Base-by-base conservation (phyloP, 2,329 filamentous ascomycete species). In the Nemania bipapillata region DNA sequence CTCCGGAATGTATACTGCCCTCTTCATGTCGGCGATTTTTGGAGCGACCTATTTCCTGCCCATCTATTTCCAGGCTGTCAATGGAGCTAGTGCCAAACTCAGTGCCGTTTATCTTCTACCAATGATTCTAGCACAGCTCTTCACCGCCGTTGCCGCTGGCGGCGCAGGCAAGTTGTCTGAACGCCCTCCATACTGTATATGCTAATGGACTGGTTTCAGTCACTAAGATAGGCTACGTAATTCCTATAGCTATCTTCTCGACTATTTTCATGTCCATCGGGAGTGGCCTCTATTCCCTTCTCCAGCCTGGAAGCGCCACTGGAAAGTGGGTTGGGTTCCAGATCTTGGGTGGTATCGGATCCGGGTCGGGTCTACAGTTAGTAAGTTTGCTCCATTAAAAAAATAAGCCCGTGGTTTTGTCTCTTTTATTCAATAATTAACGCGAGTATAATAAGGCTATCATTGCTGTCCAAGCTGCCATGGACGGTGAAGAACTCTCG, bases 51-150 rank as follows among this genome's bases (percentile, higher is more conserved):
- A 61, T 53, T 73, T 67, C 45, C 67, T 77, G 7, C 76, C 76
- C 2, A 68, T 78, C 32, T 78, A 74, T 72, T 76, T 80, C 74
- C 73, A 79, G 70, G 65, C 76, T 65, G 61, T 80, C 62, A 70
- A 66, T 24, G 68, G 60, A 11, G 65, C 55, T 24, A 56, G 45
- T 8, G 62, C 73, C 2, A 65, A 74, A 7, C 47, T 62, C 11
- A 76, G 75, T 47, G 76, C 74, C 9, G 67, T 77, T 5, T 68
- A 70, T 60, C 66, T 72, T 32, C 61, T 79, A 12, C 68, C 78
- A 3, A 61, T 58, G 5, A 74, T 74, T 32, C 28, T 74, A 2
- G 61, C 69, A 6, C 70, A 74, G 37, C 56, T 73, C 0, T 17
- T 72, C 2, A 42, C 42, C 9, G 66, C 67, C 12, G 35, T 28